Percentiles rank a stretch among this genome's conserved stretches.
phyloP scores from a whole-genome alignment of 2,329 filamentous ascomycete genomes.

The Xylaria polymorpha region DNA sequence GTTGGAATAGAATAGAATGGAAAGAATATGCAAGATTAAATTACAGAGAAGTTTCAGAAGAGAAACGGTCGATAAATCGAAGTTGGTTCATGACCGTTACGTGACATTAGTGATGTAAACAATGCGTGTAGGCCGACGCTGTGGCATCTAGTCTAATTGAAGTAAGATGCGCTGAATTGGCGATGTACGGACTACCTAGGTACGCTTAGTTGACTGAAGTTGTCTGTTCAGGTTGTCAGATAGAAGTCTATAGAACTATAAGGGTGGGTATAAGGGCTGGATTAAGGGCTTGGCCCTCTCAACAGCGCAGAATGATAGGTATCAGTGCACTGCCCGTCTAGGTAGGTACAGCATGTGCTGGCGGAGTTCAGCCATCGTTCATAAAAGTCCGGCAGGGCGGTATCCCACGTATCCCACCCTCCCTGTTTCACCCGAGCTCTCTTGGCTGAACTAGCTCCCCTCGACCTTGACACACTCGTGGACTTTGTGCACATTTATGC shows the following conservation, averaged over 20 bases:
- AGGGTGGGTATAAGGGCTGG: not conserved
- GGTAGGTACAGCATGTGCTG: constrained; percentile 1
- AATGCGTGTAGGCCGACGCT: not conserved
- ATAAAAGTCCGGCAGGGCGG: constrained; percentile 2
- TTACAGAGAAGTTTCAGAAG: not conserved
- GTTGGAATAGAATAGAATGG: not conserved
- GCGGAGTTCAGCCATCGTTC: constrained; percentile 23
- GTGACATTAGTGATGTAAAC: not conserved
- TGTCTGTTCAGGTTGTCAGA: no score
- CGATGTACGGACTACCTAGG: not conserved
- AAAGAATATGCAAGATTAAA: not conserved
- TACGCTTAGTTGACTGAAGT: no score
- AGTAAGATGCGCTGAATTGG: not conserved
- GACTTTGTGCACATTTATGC: not conserved
- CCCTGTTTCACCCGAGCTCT: not conserved
- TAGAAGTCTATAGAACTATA: not conserved
- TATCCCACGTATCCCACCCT: not conserved
- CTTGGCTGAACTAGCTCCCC: not conserved
- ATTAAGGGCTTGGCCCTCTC: not conserved
- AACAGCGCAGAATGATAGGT: not conserved
- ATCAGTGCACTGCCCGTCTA: not conserved
- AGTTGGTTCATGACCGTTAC: not conserved
- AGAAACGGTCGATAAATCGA: not conserved
- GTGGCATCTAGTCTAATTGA: not conserved
- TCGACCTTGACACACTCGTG: not conserved